Evolutionary conservation across 2,329 filamentous ascomycete genomes (phyloP).

Genomic region (Ophiostoma ulmi): DNA sequence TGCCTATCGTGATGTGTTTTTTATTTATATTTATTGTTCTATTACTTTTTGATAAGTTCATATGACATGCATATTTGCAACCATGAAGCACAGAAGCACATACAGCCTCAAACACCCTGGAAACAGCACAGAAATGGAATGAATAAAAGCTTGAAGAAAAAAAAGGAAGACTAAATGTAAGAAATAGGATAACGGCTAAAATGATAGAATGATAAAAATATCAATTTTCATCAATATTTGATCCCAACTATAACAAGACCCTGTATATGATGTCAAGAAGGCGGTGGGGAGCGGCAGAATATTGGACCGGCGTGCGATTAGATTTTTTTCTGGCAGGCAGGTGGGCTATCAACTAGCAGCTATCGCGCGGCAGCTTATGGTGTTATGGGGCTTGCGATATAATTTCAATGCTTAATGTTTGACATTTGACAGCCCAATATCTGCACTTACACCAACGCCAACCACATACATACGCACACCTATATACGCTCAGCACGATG

Average conservation of each 20-base stretch:
- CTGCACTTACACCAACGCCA: background rate
- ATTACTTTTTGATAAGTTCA: too few relatives aligned
- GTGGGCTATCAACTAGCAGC: background rate
- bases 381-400: background rate
- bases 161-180: too few relatives aligned
- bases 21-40: background rate
- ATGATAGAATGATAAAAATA: too few relatives aligned
- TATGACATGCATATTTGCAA: too few relatives aligned
- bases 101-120: too few relatives aligned
- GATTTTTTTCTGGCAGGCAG: constrained; percentile 19
- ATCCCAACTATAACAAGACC: background rate
- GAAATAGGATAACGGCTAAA: too few relatives aligned
- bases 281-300: constrained; percentile 42
- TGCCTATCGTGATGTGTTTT: background rate
- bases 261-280: constrained; percentile 14
- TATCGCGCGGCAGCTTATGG: constrained; percentile 1
- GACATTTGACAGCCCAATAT: background rate
- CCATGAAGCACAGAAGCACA: too few relatives aligned
- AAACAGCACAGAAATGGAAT: too few relatives aligned
- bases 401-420: background rate
- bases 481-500: constrained; percentile 30
- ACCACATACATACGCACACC: background rate
- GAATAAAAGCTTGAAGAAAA: too few relatives aligned
- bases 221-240: background rate
- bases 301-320: constrained; percentile 28